These are phyloP conservation scores for Neurospora sp. DNA, from an alignment of 495 filamentous ascomycete genomes.

Conservation along the genomic window DNA sequence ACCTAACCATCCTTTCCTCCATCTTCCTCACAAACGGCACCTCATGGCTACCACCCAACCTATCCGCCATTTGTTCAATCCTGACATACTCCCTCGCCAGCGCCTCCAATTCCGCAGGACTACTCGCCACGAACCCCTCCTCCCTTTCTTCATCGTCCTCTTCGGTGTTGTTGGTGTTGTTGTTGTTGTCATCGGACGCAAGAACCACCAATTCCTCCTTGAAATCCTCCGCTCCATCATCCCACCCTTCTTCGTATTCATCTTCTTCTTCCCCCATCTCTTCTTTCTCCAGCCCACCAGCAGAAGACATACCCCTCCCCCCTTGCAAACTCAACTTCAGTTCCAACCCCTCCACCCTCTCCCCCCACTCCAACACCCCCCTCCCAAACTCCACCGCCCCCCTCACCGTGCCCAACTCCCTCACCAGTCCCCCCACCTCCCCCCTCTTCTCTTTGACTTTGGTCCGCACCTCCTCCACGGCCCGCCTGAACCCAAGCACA, in stretches of 20 bases:
- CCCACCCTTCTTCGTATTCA: slow-evolving; percentile 22
- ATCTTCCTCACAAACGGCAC: slow-evolving; percentile 38
- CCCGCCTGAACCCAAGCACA: slow-evolving; percentile 54
- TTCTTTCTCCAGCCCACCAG: neutral
- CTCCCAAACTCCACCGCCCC: slow-evolving; percentile 45
- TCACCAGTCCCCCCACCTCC: slow-evolving; percentile 29
- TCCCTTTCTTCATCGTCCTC: slow-evolving; percentile 16
- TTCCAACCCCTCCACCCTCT: slow-evolving; percentile 66
- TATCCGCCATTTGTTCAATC: slow-evolving; percentile 27
- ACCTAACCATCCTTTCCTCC: slow-evolving; percentile 41
- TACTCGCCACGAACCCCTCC: slow-evolving; percentile 25
- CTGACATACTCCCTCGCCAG: slow-evolving; percentile 35
- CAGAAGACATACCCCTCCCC: neutral
- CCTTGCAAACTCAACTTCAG: slow-evolving; percentile 36
- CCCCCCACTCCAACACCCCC: slow-evolving; percentile 58
- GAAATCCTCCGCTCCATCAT: slow-evolving; percentile 20
- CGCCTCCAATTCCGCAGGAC: slow-evolving; percentile 30
- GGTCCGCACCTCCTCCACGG: slow-evolving; percentile 47
- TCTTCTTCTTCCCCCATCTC: slow-evolving; percentile 24
- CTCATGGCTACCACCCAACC: slow-evolving; percentile 26
- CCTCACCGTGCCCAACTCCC: slow-evolving; percentile 31
- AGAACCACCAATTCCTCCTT: slow-evolving; percentile 10
- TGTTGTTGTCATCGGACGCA: slow-evolving; percentile 2
- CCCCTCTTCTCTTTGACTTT: slow-evolving; percentile 30
- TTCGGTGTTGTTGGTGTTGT: slow-evolving; percentile 4